Evolutionary conservation across 139 green algal genomes (phyloP).

Genomic region (Micractinium sp.): DNA sequence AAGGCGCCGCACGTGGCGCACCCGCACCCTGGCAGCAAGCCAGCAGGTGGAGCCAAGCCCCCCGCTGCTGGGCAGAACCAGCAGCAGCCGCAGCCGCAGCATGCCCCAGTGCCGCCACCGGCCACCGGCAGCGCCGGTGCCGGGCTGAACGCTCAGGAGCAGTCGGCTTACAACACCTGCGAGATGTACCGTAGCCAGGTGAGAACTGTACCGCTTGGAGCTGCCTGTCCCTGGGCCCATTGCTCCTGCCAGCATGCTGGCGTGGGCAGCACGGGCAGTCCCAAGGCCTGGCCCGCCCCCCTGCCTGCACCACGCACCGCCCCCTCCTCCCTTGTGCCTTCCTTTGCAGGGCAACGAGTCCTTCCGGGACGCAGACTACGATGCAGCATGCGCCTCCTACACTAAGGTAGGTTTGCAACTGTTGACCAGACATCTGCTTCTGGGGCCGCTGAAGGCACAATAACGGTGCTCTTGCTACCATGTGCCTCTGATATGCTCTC

Average conservation of each 20-base stretch:
- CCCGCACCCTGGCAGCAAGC: background rate
- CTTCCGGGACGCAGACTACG: conserved; percentile 29
- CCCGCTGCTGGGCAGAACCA: background rate
- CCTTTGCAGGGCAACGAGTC: conserved; percentile 38
- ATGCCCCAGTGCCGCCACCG: background rate
- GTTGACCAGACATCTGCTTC: no score
- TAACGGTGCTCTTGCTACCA: no score
- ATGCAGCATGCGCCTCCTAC: conserved; percentile 25
- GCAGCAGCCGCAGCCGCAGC: background rate
- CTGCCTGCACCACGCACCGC: background rate
- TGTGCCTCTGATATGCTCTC: no score
- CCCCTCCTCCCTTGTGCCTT: background rate
- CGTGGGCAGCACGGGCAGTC: background rate
- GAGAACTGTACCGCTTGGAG: background rate
- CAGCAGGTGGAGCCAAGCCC: background rate
- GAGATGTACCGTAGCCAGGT: conserved; percentile 39
- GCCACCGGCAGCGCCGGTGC: background rate
- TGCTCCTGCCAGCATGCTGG: background rate
- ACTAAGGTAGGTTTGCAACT: background rate
- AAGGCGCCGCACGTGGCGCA: background rate
- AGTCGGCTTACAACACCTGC: conserved; percentile 19
- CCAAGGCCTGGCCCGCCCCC: background rate
- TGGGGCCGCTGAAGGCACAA: no score
- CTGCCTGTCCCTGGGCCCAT: background rate
- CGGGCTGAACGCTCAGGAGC: background rate